Percentiles rank a stretch among this genome's conserved stretches.
phyloP scores from a whole-genome alignment of 2,329 filamentous ascomycete genomes.

The Epichloe sibirici region DNA sequence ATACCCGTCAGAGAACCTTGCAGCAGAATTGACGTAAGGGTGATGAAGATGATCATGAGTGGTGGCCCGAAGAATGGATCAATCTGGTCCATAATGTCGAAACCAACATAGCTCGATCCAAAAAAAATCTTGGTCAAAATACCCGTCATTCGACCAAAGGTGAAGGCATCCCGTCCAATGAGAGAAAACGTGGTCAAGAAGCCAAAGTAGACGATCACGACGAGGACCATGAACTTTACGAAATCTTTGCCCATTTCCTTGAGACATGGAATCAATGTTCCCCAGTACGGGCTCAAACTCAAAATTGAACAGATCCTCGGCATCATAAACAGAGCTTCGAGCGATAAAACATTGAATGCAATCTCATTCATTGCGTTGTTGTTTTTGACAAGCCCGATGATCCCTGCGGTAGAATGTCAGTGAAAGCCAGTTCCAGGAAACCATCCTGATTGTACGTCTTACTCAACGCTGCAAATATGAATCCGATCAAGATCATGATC shows the following conservation, averaged over 20 bases:
- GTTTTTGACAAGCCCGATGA: slow-evolving; percentile 30
- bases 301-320: slow-evolving; percentile 80
- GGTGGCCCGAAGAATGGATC: slow-evolving; percentile 47
- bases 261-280: slow-evolving; percentile 75
- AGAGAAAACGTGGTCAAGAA: slow-evolving; percentile 81
- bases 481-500: slow-evolving; percentile 60
- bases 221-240: slow-evolving; percentile 68
- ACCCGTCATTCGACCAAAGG: slow-evolving; percentile 57
- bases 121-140: slow-evolving; percentile 73
- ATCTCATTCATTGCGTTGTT: slow-evolving; percentile 56
- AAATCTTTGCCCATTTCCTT: slow-evolving; percentile 95
- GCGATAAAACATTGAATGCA: slow-evolving; percentile 77
- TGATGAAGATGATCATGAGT: slow-evolving; percentile 62
- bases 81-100: slow-evolving; percentile 52
- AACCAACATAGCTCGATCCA: slow-evolving; percentile 63
- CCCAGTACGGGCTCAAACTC: slow-evolving; percentile 82
- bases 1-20: slow-evolving; percentile 70
- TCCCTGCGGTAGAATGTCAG: slow-evolving; percentile 13
- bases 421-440: background rate
- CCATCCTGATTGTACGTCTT: slow-evolving; percentile 23
- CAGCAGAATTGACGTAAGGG: slow-evolving; percentile 64
- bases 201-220: slow-evolving; percentile 72
- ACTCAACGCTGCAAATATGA: slow-evolving; percentile 61
- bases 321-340: slow-evolving; percentile 83
- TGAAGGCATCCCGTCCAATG: slow-evolving; percentile 58